phyloP scores from a whole-genome alignment of 129 eudicot genomes.

The Gnaphalium uliginosum region DNA sequence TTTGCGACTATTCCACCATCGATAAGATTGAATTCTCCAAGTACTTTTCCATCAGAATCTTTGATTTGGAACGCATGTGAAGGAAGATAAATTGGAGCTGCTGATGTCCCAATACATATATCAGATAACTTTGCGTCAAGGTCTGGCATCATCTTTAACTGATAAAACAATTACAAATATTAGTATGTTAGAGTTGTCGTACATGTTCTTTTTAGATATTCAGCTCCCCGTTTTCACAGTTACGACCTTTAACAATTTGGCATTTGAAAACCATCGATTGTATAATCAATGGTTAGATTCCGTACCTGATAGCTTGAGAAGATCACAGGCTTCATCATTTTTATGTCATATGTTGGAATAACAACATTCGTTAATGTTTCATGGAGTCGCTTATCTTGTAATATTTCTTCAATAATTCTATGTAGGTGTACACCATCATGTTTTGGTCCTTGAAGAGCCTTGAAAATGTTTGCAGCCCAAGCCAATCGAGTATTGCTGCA shows the following conservation, averaged over 20 bases:
- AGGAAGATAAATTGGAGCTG: constrained; percentile 49
- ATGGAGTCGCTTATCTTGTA: constrained; percentile 26
- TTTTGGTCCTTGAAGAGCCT: not conserved
- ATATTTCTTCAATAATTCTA: not conserved
- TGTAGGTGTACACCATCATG: not conserved
- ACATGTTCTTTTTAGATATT: not conserved
- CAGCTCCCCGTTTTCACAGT: not conserved
- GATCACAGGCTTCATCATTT: constrained; percentile 36
- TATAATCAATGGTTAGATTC: not conserved
- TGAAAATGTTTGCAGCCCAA: not conserved
- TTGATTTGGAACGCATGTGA: constrained; percentile 37
- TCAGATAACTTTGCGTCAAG: constrained; percentile 50
- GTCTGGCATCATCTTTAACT: constrained; percentile 33
- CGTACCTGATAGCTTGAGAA: constrained; percentile 49
- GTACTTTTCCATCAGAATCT: constrained; percentile 17
- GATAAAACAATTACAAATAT: not conserved
- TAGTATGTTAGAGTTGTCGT: not conserved
- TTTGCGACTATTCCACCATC: constrained; percentile 58
- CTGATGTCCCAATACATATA: constrained; percentile 53
- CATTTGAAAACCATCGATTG: not conserved
- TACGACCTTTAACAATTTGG: not conserved
- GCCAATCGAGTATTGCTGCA: not conserved
- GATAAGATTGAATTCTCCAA: constrained; percentile 46
- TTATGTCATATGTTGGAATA: constrained; percentile 56
- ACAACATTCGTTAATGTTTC: constrained; percentile 51